Evolutionary conservation across 106 monocot species (phyloP).

Genomic region (Phalaenopsis aphrodite): DNA sequence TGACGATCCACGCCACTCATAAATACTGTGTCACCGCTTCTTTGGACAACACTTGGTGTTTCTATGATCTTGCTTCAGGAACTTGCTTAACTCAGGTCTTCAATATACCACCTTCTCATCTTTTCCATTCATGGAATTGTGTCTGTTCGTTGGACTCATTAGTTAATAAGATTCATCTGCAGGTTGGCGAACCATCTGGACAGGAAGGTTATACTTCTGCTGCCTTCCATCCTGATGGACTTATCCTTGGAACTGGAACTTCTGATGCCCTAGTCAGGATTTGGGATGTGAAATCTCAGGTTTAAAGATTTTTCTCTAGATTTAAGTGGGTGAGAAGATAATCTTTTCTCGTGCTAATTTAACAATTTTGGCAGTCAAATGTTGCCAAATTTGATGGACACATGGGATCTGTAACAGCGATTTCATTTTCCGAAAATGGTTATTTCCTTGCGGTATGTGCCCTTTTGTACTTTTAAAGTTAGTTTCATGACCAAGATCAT

Average conservation of each 20-base stretch:
- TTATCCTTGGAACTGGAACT: constrained; percentile 97
- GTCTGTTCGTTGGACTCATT: background rate
- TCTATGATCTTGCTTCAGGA: constrained; percentile 81
- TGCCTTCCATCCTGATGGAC: constrained; percentile 94
- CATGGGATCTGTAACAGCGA: constrained; percentile 70
- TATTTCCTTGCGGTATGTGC: constrained; percentile 90
- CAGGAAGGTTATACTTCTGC: constrained; percentile 81
- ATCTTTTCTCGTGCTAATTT: background rate
- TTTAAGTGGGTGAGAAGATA: background rate
- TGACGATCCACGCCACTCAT: constrained; percentile 82
- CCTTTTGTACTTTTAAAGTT: background rate
- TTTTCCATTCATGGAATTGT: background rate
- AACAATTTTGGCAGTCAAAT: constrained; percentile 51
- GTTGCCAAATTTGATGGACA: constrained; percentile 98
- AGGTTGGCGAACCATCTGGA: constrained; percentile 80
- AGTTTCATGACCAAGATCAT: background rate
- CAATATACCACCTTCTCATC: constrained; percentile 1
- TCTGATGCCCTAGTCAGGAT: constrained; percentile 78
- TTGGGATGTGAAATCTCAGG: constrained; percentile 99
- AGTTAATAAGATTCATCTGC: constrained; percentile 6
- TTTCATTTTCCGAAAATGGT: constrained; percentile 98
- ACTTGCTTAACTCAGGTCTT: constrained; percentile 84
- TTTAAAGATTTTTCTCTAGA: constrained; percentile 9
- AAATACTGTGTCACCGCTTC: constrained; percentile 89
- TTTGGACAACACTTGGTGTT: constrained; percentile 93